Evolutionary conservation across 78 protist genomes (phyloP).

Genomic region (Creolimax fragrantissima): DNA sequence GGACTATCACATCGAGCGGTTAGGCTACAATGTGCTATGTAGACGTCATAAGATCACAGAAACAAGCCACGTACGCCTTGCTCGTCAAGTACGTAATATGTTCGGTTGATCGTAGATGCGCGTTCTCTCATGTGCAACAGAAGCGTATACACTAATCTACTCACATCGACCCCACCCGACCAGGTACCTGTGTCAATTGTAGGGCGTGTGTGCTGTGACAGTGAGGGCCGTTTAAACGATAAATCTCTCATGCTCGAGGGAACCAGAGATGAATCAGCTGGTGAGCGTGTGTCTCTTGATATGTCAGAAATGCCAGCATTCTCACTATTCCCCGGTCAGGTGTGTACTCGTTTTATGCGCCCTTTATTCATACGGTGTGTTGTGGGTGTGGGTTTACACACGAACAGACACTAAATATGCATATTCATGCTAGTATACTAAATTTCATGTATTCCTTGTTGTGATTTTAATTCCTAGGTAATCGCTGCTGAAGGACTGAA

Average conservation of each 20-base stretch:
- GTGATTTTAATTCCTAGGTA: no score
- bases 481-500: slow-evolving; percentile 27
- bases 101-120: no score
- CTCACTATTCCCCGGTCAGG: slow-evolving; percentile 17
- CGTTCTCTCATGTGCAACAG: no score
- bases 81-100: background rate
- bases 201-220: slow-evolving; percentile 21
- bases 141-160: no score
- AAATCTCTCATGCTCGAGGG: background rate
- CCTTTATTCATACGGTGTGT: background rate
- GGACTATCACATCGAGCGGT: background rate
- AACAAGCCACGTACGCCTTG: background rate
- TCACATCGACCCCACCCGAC: no score
- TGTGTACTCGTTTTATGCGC: background rate
- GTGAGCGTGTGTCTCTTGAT: background rate
- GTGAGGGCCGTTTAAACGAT: slow-evolving; percentile 22
- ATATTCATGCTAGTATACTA: background rate
- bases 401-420: background rate
- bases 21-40: background rate
- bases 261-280: background rate
- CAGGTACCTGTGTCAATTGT: background rate
- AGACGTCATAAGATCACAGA: background rate
- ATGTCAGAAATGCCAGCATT: background rate
- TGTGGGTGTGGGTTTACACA: background rate
- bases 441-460: background rate